Base-by-base conservation (phyloP, 768 basidiomycete genomes). In the Pholiota molesta region DNA sequence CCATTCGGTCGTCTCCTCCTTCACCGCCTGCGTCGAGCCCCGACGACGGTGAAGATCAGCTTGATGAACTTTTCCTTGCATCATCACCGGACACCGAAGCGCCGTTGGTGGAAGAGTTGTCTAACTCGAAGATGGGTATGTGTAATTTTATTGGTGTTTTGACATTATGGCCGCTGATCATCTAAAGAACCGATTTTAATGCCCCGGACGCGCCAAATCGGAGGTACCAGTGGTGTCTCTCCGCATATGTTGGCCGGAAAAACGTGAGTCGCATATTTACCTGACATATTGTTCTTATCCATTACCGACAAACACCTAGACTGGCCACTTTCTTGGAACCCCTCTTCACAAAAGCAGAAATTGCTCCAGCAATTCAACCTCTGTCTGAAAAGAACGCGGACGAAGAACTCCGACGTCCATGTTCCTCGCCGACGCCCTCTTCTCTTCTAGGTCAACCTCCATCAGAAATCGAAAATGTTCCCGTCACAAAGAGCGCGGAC, bases 61-160 rank as follows among this genome's bases (percentile, higher is more conserved):
- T 85, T 6, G 86, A 88, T 66, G 79, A 86, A 62, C 71, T 90
- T n/a, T 81, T 82, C 63, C 63, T 79, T 39, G 71, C 75, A 17
- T 85, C 84, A 8, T 82, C 83, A 16, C 83, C 84, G 16, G 66
- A 76, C 67, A 83, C 81, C 3, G 79, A 80, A 2, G 73, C 77
- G 1, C 74, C 80, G n/a, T 55, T 70, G 47, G 72, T 72, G 31
- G 69, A 80, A 57, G 74, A 77, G 5, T 59, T 83, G 11, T 69
- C 78, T 51, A 73, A 76, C n/a, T 73, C 74, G 2, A 84, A 80
- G 67, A 81, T 89, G 74, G 85, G 87, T 86, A 58, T 11, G 47
- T 37, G n/a, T n/a, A n/a, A n/a, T 19, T 49, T 49, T 26, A 19
- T n/a, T 39, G 19, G 1, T 37, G 55, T 57, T 23, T 47, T 52